Base-by-base conservation (phyloP, 179 eudicot species). In the Carnegiea gigantea region DNA sequence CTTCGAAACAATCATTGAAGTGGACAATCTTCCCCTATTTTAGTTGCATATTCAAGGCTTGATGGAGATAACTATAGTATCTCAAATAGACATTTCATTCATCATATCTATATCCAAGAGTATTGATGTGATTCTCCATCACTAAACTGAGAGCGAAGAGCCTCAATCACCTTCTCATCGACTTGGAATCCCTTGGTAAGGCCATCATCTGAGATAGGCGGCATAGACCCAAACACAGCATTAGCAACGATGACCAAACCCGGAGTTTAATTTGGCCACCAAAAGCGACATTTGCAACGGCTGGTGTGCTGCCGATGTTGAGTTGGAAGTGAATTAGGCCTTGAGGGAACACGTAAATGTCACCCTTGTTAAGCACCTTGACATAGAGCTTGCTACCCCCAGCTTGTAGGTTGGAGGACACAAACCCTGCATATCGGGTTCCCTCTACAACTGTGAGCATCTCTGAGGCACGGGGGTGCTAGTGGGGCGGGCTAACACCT, bases 191-290 rank as follows among this genome's bases (percentile, higher is more conserved):
- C 77, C 67, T 75, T 79, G 4, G 83, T 64, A 76, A 85, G 87
- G 18, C 82, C 83, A 24, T 43, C 78, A 72, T 54, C 83, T 2
- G 59, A 28, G 30, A 85, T 79, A 6, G 30, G 71, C 6, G 85
- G 87, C 14, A 18, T 73, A 12, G 87, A 82, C 48, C 87, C 87
- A 30, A 85, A 82, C 26, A 79, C 75, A 13, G 85, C 87, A 62
- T 53, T 65, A 33, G 82, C 75, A 36, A 85, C 30, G 26, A 60
- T 73, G 9, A 78, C 72, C 11, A 80, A 51, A n/a, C 87, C 84
- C 17, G 87, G 87, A 44, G 62, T 57, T n/a, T n/a, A n/a, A n/a
- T 54, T 62, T 85, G 87, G 77, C 84, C 78, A 36, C 84, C 76
- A 13, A 85, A 78, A 4, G 73, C 82, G 51, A 51, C 80, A 40